These are phyloP conservation scores for Phaeolepiota aurea DNA, from an alignment of 768 basidiomycete genomes.

Conservation along the genomic window DNA sequence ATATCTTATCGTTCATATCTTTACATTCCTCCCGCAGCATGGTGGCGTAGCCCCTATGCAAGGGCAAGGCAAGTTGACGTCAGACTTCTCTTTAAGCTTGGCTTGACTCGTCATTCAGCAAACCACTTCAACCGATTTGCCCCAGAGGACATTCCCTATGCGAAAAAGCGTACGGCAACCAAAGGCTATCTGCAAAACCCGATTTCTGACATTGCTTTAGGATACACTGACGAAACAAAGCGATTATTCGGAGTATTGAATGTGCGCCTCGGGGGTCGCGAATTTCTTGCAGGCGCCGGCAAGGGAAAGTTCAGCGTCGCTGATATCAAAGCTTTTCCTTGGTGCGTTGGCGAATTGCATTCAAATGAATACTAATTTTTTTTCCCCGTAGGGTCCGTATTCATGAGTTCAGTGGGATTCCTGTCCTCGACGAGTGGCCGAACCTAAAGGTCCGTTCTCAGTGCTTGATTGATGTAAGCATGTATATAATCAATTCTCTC, in stretches of 20 bases:
- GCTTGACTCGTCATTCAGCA: constrained; percentile 23
- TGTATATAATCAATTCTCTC: background rate
- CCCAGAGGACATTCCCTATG: constrained; percentile 62
- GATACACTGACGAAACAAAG: constrained; percentile 75
- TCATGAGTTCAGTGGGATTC: constrained; percentile 39
- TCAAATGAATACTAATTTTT: background rate
- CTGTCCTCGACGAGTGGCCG: constrained; percentile 56
- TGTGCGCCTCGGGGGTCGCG: constrained; percentile 63
- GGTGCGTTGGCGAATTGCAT: constrained; percentile 13
- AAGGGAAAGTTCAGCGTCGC: constrained; percentile 63
- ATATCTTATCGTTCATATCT: constrained; percentile 1
- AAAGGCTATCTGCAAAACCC: background rate
- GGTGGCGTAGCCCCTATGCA: constrained; percentile 87
- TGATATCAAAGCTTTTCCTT: constrained; percentile 61
- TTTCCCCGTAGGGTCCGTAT: constrained; percentile 48
- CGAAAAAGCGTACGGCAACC: constrained; percentile 44
- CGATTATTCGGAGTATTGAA: constrained; percentile 82
- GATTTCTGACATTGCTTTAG: constrained; percentile 16
- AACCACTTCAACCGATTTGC: constrained; percentile 64
- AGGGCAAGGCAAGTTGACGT: constrained; percentile 38
- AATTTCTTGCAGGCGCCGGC: constrained; percentile 74
- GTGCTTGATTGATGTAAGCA: background rate
- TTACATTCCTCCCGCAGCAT: constrained; percentile 36
- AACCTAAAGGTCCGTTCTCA: constrained; percentile 38
- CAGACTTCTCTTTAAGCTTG: background rate